phyloP scores from a whole-genome alignment of 768 basidiomycete genomes.

The Cubamyces lactineus region DNA sequence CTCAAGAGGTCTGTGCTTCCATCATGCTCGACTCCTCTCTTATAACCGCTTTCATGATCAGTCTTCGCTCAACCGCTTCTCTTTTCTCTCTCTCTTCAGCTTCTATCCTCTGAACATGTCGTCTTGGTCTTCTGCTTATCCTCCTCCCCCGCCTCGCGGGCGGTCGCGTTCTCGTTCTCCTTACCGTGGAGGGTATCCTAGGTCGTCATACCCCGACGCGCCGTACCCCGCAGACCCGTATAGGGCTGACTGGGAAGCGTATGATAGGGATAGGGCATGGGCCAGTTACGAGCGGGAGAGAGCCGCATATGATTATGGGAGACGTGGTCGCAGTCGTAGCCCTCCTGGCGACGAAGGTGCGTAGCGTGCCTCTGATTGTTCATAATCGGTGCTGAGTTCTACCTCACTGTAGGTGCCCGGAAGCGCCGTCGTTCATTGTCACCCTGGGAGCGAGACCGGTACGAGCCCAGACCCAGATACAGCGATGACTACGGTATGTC shows the following conservation, averaged over 20 bases:
- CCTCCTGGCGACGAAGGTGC: conserved; percentile 71
- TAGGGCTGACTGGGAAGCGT: conserved; percentile 68
- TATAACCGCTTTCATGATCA: conserved; percentile 72
- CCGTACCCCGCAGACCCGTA: conserved; percentile 59
- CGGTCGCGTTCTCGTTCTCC: conserved; percentile 87
- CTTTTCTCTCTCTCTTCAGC: conserved; percentile 55
- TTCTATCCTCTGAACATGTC: conserved; percentile 68
- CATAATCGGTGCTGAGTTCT: conserved; percentile 11
- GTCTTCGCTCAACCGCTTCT: conserved; percentile 55
- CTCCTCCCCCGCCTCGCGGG: conserved; percentile 64
- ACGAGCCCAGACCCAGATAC: conserved; percentile 82
- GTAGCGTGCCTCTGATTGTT: conserved; percentile 20
- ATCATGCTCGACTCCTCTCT: conserved; percentile 85
- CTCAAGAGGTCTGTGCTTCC: conserved; percentile 90
- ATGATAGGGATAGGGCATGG: conserved; percentile 75
- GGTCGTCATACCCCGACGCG: conserved; percentile 59
- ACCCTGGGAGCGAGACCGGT: conserved; percentile 82
- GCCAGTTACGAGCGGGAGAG: conserved; percentile 71
- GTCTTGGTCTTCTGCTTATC: conserved; percentile 73
- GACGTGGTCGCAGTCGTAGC: conserved; percentile 79
- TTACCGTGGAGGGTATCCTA: conserved; percentile 52
- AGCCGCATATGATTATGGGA: conserved; percentile 63
- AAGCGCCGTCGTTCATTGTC: conserved; percentile 81
- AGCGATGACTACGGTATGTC: conserved; percentile 78
- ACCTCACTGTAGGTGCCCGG: conserved; percentile 49